A percentile compares a stretch with the other conserved stretches of the same genome.
phyloP scores from a whole-genome alignment of 1,284 basidiomycete species.

The Heterobasidion annosum region DNA sequence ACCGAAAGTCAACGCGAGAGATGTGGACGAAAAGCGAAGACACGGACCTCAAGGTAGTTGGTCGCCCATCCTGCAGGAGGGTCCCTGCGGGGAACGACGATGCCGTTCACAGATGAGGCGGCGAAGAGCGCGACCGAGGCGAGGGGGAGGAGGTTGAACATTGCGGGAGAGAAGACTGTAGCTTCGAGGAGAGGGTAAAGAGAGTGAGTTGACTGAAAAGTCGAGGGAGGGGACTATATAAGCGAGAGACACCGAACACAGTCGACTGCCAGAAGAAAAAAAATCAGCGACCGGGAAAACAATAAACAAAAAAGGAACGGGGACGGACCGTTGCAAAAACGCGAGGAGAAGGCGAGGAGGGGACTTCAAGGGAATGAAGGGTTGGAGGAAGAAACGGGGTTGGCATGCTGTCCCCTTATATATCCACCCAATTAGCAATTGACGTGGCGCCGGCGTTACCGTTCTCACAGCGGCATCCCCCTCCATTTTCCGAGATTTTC shows the following conservation, averaged over 20 bases:
- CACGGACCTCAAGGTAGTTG: constrained; percentile 23
- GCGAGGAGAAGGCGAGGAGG: constrained; percentile 12
- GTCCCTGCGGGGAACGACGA: constrained; percentile 37
- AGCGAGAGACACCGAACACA: constrained; percentile 15
- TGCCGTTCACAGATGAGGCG: constrained; percentile 30
- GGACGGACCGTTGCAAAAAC: constrained; percentile 5
- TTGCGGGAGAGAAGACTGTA: constrained; percentile 17
- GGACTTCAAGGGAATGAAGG: background rate
- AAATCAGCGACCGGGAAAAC: constrained; percentile 11
- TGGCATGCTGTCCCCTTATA: background rate
- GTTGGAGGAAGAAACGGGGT: background rate
- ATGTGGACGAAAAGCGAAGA: background rate
- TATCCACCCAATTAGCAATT: background rate
- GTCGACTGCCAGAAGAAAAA: background rate
- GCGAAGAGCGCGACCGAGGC: constrained; percentile 41
- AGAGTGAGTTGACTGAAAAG: constrained; percentile 12
- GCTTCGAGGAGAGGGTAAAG: constrained; percentile 10
- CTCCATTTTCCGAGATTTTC: background rate
- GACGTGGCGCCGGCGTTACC: no score
- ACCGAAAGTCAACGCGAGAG: background rate
- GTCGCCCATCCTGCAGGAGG: constrained; percentile 33
- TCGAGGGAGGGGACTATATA: constrained; percentile 17
- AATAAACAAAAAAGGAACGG: constrained; percentile 8
- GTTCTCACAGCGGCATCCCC: background rate
- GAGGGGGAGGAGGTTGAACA: constrained; percentile 37